Base-by-base conservation (phyloP, 495 filamentous ascomycete species). In the Tetracladium setigerum region DNA sequence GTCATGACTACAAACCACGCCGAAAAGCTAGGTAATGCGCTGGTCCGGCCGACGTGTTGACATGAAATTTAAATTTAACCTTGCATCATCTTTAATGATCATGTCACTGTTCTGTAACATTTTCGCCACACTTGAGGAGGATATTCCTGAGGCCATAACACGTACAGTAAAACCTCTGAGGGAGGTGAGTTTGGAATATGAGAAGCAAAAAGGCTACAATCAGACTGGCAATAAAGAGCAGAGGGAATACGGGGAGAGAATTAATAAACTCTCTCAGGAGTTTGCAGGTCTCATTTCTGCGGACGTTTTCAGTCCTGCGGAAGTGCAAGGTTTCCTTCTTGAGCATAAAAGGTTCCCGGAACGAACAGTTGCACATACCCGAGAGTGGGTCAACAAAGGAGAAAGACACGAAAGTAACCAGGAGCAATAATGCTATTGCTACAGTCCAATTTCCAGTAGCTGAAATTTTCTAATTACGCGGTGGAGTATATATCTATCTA, bases 1-100 rank as follows among this genome's bases (percentile, higher is more conserved):
- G 82, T 92, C 53, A 90, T 92, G 85, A 90, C 86, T 2, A 89
- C 87, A 38, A 92, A 92, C 56, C 82, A 88, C 55, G 55, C 78
- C 0, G 83, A 89, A 30, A 82, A 82, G 51, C 71, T 92, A 0
- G 87, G 90, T 54, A 69, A 78, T 32, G 86, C 87, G 0, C 71
- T 92, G 2, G 81, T 88, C 44, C 79, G 87, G 0, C 83, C 84
- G 87, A 0, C 77, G 87, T n/a, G 81, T 92, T 7, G 87, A 92
- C 55, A 79, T 86, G 76, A 77, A 74, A 22, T 71, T 89, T 43
- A 65, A 75, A 31, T 89, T 89, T 53, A 71, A 71, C 42, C 63
- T 67, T 8, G 74, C 79, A 3, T 67, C 69, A 46, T 50, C 58
- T 0, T 59, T 42, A 8, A 55, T 57, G 54, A 57, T 55, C 16